Evolutionary conservation across 2,329 filamentous ascomycete genomes (phyloP).

Genomic region (Ophiocordyceps unilateralis): DNA sequence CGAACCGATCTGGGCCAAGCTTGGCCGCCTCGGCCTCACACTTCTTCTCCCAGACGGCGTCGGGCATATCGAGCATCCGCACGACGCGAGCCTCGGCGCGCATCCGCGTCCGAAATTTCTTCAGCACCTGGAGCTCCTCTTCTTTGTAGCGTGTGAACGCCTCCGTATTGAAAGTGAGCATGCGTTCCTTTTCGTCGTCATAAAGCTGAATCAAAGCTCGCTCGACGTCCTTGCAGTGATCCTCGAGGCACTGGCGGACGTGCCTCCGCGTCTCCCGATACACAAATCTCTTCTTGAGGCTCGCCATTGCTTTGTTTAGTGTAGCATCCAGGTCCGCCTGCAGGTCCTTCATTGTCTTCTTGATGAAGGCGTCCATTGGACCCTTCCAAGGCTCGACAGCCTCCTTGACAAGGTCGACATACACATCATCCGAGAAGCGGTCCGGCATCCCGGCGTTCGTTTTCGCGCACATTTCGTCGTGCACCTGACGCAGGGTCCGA

Average conservation of each 20-base stretch:
- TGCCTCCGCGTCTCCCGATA: conserved; percentile 28
- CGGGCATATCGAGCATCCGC: background rate
- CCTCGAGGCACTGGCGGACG: conserved; percentile 25
- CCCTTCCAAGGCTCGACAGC: conserved; percentile 40
- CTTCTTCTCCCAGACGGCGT: conserved; percentile 8
- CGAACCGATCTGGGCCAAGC: conserved; percentile 40
- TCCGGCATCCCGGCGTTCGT: conserved; percentile 40
- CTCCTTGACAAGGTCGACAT: conserved; percentile 38
- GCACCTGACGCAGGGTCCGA: conserved; percentile 32
- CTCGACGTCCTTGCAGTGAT: conserved; percentile 18
- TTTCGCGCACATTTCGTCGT: conserved; percentile 33
- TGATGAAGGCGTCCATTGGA: conserved; percentile 31
- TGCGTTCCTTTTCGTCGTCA: conserved; percentile 32
- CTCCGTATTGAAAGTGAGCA: conserved; percentile 40
- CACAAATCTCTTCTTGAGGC: conserved; percentile 28
- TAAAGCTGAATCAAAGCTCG: conserved; percentile 26
- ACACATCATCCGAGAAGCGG: conserved; percentile 40
- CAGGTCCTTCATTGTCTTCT: conserved; percentile 29
- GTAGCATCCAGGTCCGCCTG: conserved; percentile 26
- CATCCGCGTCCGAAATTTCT: conserved; percentile 29
- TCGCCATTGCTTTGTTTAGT: conserved; percentile 28
- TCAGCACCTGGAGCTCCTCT: conserved; percentile 27
- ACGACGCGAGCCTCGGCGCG: conserved; percentile 24
- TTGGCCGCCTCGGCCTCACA: conserved; percentile 24
- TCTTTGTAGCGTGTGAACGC: conserved; percentile 26